phyloP scores from a whole-genome alignment of 441 rosid genomes.

The Pelargonium australe region DNA sequence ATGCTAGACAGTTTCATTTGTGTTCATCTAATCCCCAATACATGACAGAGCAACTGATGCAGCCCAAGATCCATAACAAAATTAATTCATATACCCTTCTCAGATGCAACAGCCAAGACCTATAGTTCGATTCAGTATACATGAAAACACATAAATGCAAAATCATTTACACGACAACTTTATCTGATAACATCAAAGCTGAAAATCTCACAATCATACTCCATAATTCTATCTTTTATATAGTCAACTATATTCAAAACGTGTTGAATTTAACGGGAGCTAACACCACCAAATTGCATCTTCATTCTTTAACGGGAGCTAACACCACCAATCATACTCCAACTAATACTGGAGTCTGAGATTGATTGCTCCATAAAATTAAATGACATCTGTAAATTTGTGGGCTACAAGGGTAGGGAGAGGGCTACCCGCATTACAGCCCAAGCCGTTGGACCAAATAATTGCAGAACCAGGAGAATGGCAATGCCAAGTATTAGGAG shows the following conservation, averaged over 20 bases:
- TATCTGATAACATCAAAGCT: neutral
- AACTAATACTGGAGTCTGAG: neutral
- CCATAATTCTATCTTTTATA: neutral
- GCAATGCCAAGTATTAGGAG: neutral
- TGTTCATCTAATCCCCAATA: neutral
- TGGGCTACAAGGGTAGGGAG: too few species aligned
- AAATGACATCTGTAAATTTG: neutral
- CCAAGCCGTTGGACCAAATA: neutral
- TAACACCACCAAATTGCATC: neutral
- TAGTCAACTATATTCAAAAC: too few species aligned
- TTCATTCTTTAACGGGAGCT: neutral
- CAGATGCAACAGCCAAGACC: neutral
- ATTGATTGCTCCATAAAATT: neutral
- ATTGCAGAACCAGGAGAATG: neutral
- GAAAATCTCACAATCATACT: neutral
- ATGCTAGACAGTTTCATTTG: neutral
- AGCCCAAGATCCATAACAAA: neutral
- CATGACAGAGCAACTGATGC: neutral
- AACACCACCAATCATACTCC: neutral
- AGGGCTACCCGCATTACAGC: neutral
- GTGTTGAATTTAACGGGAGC: neutral
- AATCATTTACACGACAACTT: neutral
- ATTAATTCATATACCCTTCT: neutral
- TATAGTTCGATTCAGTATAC: neutral
- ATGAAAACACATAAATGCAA: too few species aligned